These are phyloP conservation scores for Furcasterigmium sp. DNA, from an alignment of 2,329 filamentous ascomycete genomes.

Conservation along the genomic window DNA sequence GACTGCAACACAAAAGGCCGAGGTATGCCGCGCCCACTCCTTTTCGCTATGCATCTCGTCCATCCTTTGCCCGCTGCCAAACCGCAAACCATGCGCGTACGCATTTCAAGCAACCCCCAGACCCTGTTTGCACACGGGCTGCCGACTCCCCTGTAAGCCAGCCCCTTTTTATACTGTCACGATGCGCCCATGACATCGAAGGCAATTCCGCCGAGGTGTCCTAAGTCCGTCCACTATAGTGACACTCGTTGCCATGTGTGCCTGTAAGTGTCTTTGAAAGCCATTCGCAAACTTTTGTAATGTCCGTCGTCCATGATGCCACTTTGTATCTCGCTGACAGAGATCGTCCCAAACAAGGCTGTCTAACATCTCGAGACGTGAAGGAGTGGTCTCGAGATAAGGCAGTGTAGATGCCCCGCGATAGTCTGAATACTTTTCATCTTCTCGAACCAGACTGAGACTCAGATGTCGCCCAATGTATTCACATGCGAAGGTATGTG, in stretches of 20 bases:
- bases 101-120: not conserved
- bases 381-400: constrained; percentile 25
- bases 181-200: constrained; percentile 16
- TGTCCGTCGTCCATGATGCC: not conserved
- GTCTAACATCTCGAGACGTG: constrained; percentile 6
- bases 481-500: constrained; percentile 15
- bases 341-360: not conserved
- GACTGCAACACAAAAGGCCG: constrained; percentile 28
- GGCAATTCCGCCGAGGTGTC: constrained; percentile 20
- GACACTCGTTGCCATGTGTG: constrained; percentile 18
- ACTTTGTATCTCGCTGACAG: constrained; percentile 1
- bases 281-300: constrained; percentile 26
- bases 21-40: constrained; percentile 31
- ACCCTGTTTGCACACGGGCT: constrained; percentile 2
- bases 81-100: constrained; percentile 1
- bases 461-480: constrained; percentile 20
- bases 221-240: constrained; percentile 18
- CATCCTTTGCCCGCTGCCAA: constrained; percentile 1
- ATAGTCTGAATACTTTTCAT: constrained; percentile 37
- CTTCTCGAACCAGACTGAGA: constrained; percentile 31
- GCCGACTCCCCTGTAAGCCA: constrained; percentile 8
- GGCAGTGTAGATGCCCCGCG: constrained; percentile 38
- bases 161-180: constrained; percentile 13
- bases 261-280: constrained; percentile 31
- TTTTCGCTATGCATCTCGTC: constrained; percentile 38